Base-by-base conservation (phyloP, 495 filamentous ascomycete species). In the Glarea lozoyensis region DNA sequence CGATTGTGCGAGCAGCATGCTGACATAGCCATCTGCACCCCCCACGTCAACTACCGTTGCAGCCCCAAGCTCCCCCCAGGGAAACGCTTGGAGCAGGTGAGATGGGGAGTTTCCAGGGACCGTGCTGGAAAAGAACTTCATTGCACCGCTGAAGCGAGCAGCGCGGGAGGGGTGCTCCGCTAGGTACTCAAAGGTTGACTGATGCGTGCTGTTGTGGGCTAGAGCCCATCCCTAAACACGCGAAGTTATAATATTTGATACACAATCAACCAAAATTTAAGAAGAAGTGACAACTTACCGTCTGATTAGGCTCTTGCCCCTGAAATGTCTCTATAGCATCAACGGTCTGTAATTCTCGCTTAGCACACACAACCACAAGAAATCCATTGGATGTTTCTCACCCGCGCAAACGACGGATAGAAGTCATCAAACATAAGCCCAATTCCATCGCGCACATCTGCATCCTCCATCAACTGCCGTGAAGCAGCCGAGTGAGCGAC, bases 401-500 rank as follows among this genome's bases (percentile, higher is more conserved):
- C n/a, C n/a, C n/a, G n/a, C n/a, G n/a, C n/a, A n/a, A n/a, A n/a
- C 2, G 22, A 27, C 33, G 40, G 27, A 27, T 30, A 43, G 15
- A 33, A 15, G 19, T 32, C 30, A 11, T 43, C 40, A 43, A 43
- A 35, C 2, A 17, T 43, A 27, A 43, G 18, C 22, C 40, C 27
- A 9, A 35, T 13, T 1, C 33, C 10, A 22, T 32, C n/a, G 11
- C 22, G 27, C 40, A 43, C 9, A 16, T 15, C 5, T 10, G 20
- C 27, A 43, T 21, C 25, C 31, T 43, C 30, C 19, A 18, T 30
- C 24, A 43, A 16, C 16, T 18, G 10, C 20, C 29, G 33, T 2
- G n/a, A 54, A 4, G 52, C 52, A 6, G 48, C 54, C 10, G 43
- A 51, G 40, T 57, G 54, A 2, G 48, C 29, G 15, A 57, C 54